Conservation (phyloP, 164 flowering plant species). For the Kalanchoe fedtschenkoi region DNA sequence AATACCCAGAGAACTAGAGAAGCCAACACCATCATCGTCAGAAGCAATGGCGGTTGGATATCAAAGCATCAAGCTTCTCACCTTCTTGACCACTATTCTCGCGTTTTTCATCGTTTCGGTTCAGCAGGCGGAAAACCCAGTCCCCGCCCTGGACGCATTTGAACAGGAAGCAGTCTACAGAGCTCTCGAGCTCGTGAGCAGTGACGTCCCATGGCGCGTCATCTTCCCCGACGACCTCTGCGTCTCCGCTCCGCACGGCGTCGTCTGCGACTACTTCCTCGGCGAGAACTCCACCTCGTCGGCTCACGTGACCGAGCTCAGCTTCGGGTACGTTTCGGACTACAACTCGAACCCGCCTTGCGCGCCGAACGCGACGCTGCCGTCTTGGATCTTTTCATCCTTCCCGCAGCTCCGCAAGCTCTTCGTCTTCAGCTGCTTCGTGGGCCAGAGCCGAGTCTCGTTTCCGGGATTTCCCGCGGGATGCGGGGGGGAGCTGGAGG, state of each 20-base stretch:
- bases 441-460: slow-evolving; percentile 9
- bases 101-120: slow-evolving; percentile 6
- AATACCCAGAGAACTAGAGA: background rate
- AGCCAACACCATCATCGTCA: too few species aligned
- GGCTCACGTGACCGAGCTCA: slow-evolving; percentile 52
- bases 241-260: slow-evolving; percentile 64
- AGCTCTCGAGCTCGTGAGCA: slow-evolving; percentile 52
- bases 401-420: slow-evolving; percentile 56
- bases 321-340: slow-evolving; percentile 67
- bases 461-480: slow-evolving; percentile 19
- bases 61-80: background rate
- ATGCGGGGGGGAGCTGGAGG: slow-evolving; percentile 29
- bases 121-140: background rate
- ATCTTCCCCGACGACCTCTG: slow-evolving; percentile 73
- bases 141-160: slow-evolving; percentile 20
- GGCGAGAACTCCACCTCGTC: slow-evolving; percentile 4
- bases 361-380: slow-evolving; percentile 36
- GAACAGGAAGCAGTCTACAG: slow-evolving; percentile 57
- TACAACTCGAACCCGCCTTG: too few species aligned
- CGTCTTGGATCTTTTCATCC: slow-evolving; percentile 29
- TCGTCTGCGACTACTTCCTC: slow-evolving; percentile 49
- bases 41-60: too few species aligned
- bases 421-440: slow-evolving; percentile 72
- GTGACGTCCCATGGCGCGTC: slow-evolving; percentile 46
- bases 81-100: slow-evolving; percentile 8